phyloP scores from a whole-genome alignment of 2,329 filamentous ascomycete genomes.

The Simplicillium aogashimaense region DNA sequence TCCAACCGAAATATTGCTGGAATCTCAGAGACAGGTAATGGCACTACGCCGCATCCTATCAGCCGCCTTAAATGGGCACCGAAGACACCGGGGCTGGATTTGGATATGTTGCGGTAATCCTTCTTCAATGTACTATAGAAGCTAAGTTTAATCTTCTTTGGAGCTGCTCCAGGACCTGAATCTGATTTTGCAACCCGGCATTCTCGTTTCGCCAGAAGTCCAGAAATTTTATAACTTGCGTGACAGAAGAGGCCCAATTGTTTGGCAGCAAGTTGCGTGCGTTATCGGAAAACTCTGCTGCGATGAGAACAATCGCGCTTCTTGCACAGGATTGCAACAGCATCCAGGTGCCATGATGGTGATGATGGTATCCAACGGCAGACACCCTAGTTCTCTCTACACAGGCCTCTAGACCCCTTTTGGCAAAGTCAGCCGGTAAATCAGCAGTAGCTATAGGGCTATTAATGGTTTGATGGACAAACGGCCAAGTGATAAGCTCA shows the following conservation, averaged over 20 bases:
- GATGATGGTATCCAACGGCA: slow-evolving; percentile 20
- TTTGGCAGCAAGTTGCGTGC: no score
- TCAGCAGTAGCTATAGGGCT: background rate
- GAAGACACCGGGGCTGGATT: no score
- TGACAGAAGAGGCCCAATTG: no score
- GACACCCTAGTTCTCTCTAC: slow-evolving; percentile 11
- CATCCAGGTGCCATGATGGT: slow-evolving; percentile 20
- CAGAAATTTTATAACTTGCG: no score
- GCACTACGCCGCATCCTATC: no score
- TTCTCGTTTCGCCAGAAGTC: background rate
- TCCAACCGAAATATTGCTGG: no score
- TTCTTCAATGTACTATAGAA: no score
- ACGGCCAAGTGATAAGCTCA: slow-evolving; percentile 25
- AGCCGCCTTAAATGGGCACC: no score
- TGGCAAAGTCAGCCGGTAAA: background rate
- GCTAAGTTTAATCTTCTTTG: no score
- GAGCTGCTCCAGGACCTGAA: background rate
- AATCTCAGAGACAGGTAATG: no score
- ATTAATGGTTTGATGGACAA: slow-evolving; percentile 10
- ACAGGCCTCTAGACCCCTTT: slow-evolving; percentile 8
- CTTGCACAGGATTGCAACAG: slow-evolving; percentile 21
- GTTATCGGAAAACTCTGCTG: slow-evolving; percentile 11
- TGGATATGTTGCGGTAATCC: no score
- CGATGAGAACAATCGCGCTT: slow-evolving; percentile 20
- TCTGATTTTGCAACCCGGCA: background rate